A percentile compares a stretch with the other conserved stretches of the same genome.
Conservation (phyloP, 768 basidiomycete genomes). For the Harrya chromipes region DNA sequence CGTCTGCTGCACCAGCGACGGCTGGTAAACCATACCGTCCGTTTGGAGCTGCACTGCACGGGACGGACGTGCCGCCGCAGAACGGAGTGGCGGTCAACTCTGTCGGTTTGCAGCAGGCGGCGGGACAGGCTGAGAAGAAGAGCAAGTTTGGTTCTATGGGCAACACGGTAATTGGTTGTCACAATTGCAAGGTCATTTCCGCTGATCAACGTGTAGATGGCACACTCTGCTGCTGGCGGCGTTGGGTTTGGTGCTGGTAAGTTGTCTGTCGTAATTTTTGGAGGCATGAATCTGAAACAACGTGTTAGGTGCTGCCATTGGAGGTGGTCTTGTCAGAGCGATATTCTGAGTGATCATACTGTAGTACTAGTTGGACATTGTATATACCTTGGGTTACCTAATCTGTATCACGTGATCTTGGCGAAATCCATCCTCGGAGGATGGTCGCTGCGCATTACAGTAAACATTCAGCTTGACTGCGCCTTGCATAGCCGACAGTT, state of each 20-base stretch:
- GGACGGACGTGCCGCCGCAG: conserved; percentile 31
- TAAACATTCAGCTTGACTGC: conserved; percentile 2
- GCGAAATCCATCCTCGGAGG: not conserved
- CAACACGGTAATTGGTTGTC: conserved; percentile 45
- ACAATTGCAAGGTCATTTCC: conserved; percentile 5
- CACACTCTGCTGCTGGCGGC: conserved; percentile 63
- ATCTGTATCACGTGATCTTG: conserved; percentile 23
- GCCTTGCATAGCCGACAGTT: conserved; percentile 9
- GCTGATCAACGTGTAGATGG: conserved; percentile 40
- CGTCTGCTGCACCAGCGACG: not conserved
- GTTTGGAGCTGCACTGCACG: conserved; percentile 38
- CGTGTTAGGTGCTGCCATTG: conserved; percentile 46
- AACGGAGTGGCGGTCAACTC: conserved; percentile 28
- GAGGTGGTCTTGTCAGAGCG: conserved; percentile 46
- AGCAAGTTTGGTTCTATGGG: conserved; percentile 53
- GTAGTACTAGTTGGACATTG: no score
- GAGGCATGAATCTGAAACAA: not conserved
- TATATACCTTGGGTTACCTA: conserved; percentile 13
- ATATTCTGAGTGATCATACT: conserved; percentile 38
- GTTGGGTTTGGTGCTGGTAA: conserved; percentile 74
- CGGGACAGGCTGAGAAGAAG: conserved; percentile 45
- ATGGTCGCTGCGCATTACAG: not conserved
- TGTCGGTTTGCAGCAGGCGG: conserved; percentile 27
- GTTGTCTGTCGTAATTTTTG: conserved; percentile 14
- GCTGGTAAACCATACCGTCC: conserved; percentile 30